Percentiles rank a stretch among this genome's conserved stretches.
Conservation (phyloP, 2,329 filamentous ascomycete genomes). For the Claviceps quebecensis region DNA sequence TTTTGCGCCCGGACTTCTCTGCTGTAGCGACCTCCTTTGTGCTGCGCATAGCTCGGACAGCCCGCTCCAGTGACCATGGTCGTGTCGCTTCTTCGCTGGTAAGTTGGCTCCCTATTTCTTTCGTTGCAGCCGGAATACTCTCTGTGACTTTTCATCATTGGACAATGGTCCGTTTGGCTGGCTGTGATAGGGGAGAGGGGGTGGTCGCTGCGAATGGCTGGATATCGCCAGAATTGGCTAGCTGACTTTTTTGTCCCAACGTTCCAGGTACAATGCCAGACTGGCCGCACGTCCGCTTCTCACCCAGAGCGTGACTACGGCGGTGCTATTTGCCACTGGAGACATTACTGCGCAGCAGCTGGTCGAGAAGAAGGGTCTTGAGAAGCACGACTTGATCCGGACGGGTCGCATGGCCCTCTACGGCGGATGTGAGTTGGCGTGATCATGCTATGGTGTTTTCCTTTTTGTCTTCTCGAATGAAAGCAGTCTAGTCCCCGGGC, state of each 20-base stretch:
- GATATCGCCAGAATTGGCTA: neutral
- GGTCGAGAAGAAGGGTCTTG: slow-evolving; percentile 65
- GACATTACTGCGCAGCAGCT: slow-evolving; percentile 84
- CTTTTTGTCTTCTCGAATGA: neutral
- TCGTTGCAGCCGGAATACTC: too few relatives aligned
- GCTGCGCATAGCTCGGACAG: neutral
- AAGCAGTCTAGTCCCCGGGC: too few relatives aligned
- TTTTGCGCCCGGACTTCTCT: neutral
- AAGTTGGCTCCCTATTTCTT: neutral
- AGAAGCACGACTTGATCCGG: slow-evolving; percentile 60
- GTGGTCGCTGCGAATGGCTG: neutral
- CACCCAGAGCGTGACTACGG: slow-evolving; percentile 82
- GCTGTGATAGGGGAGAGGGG: neutral
- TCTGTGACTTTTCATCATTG: neutral
- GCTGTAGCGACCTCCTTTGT: neutral
- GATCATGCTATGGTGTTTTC: neutral
- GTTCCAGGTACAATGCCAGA: slow-evolving; percentile 69
- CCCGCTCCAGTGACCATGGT: slow-evolving; percentile 4
- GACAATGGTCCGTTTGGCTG: neutral
- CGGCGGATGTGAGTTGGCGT: slow-evolving; percentile 48
- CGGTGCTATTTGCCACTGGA: slow-evolving; percentile 82
- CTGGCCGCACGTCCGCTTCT: slow-evolving; percentile 71
- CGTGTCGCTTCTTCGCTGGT: slow-evolving; percentile 19
- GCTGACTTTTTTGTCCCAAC: slow-evolving; percentile 3
- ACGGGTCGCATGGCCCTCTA: slow-evolving; percentile 71